Conservation (phyloP, 2,329 filamentous ascomycete species). For the Geosmithia putterillii region DNA sequence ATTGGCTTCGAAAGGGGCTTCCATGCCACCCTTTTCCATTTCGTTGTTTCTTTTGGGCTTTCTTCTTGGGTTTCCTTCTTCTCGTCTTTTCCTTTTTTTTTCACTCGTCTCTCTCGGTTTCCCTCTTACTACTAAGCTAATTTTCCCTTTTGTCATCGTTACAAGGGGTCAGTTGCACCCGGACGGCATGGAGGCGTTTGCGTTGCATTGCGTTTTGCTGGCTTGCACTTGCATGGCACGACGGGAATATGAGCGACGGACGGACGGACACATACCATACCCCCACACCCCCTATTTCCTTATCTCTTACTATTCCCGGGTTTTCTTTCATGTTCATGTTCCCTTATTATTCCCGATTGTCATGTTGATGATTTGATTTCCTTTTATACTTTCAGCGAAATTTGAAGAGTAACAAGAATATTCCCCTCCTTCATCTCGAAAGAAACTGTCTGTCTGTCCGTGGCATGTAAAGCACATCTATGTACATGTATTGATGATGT, state of each 20-base stretch:
- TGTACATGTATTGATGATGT: background rate
- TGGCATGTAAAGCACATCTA: background rate
- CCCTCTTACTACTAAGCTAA: too few species aligned
- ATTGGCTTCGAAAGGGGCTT: too few species aligned
- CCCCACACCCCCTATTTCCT: background rate
- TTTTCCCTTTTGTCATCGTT: constrained; percentile 8
- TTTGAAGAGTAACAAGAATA: background rate
- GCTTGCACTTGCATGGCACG: background rate
- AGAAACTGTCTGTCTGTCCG: too few species aligned
- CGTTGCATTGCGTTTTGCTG: background rate
- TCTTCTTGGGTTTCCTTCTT: background rate
- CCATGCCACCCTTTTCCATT: too few species aligned
- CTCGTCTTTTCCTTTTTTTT: background rate
- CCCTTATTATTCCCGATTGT: background rate
- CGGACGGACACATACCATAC: background rate
- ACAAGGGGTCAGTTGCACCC: background rate
- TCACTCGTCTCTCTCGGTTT: too few species aligned
- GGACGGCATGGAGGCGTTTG: background rate
- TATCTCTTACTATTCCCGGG: background rate
- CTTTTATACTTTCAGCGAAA: background rate
- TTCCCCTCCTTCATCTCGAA: too few species aligned
- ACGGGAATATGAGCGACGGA: background rate
- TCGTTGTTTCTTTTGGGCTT: too few species aligned
- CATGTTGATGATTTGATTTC: background rate
- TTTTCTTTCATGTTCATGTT: background rate